Evolutionary conservation across 2,329 filamentous ascomycete genomes (phyloP), one percentile per base, ranked within the genome.

Genomic region (Chaetomiaceae sp.): DNA sequence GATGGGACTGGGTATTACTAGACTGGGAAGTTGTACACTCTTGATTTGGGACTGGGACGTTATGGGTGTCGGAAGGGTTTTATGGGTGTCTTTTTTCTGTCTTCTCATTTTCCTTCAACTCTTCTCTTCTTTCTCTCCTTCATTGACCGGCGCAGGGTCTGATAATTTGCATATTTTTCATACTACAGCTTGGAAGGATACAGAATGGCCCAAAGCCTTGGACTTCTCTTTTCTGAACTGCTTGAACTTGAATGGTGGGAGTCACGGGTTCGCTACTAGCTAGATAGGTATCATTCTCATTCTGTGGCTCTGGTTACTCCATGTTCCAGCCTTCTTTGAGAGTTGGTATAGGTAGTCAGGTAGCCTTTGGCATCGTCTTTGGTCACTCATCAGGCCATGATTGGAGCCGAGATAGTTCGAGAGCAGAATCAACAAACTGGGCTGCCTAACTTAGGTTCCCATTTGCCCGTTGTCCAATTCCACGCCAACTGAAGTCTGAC

Each of bases 151-250:
- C n/a, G 14, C 9, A 16, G 25, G 16, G n/a, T 23, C n/a, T 19
- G 16, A 25, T 6, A 30, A 20, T 9, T 39, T 17, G 25, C 25
- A 27, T 3, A 16, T 21, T 23, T 16, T 23, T 10, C 19, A 3
- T 48, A 10, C 14, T 30, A 48, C 37, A 16, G 14, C 25, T 47
- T 21, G 44, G 44, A 23, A 25, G 14, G 19, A 6, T 48, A 41
- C 38, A 48, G 16, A 19, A 42, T 19, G 45, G 30, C 35, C 21
- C 44, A 23, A 25, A 21, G 35, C 44, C 44, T 21, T 47, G 17
- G 31, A 33, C 9, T 33, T 40, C 23, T 44, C n/a, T 27, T 25
- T n/a, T n/a, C n/a, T n/a, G n/a, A n/a, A 25, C 23, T 25, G 5
- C 9, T 27, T 27, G 25, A 27, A 27, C 10, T 10, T 27, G 25